These are phyloP conservation scores for Terana coerulea DNA, from an alignment of 768 basidiomycete genomes.

Conservation along the genomic window DNA sequence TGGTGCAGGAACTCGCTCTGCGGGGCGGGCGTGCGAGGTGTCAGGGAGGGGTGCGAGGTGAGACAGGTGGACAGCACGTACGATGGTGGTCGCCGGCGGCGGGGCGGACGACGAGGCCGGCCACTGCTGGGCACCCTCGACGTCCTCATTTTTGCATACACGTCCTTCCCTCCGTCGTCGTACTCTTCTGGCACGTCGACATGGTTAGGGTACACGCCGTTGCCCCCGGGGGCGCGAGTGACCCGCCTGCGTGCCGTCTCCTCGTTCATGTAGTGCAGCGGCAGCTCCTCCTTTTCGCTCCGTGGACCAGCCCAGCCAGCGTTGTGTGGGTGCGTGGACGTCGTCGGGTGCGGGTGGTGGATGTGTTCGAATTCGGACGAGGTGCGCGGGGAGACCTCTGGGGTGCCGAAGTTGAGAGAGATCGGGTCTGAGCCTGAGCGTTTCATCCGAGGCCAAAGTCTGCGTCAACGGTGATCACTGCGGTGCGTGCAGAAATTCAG, in stretches of 20 bases:
- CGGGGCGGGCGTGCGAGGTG: conserved; percentile 4
- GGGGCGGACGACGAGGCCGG: conserved; percentile 59
- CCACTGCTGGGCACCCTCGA: conserved; percentile 37
- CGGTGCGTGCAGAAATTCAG: conserved; percentile 10
- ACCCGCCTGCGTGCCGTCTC: conserved; percentile 48
- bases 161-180: conserved; percentile 67
- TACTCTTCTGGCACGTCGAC: conserved; percentile 32
- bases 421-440: conserved; percentile 48
- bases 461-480: conserved; percentile 2
- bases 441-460: conserved; percentile 7
- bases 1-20: conserved; percentile 76
- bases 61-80: conserved; percentile 17
- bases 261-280: conserved; percentile 50
- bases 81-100: conserved; percentile 56
- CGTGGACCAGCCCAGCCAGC: conserved; percentile 21
- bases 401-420: conserved; percentile 63
- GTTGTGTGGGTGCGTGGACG: conserved; percentile 24
- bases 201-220: conserved; percentile 24
- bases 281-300: conserved; percentile 39
- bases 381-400: conserved; percentile 41
- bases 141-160: conserved; percentile 43
- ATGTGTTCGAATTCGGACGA: conserved; percentile 74
- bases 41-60: not conserved
- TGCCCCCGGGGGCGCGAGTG: conserved; percentile 31
- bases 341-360: conserved; percentile 43